A percentile compares a stretch with the other conserved stretches of the same genome.
Evolutionary conservation across 371 early-diverging fungal species (phyloP).

Genomic region (Actinomortierella wolfii): DNA sequence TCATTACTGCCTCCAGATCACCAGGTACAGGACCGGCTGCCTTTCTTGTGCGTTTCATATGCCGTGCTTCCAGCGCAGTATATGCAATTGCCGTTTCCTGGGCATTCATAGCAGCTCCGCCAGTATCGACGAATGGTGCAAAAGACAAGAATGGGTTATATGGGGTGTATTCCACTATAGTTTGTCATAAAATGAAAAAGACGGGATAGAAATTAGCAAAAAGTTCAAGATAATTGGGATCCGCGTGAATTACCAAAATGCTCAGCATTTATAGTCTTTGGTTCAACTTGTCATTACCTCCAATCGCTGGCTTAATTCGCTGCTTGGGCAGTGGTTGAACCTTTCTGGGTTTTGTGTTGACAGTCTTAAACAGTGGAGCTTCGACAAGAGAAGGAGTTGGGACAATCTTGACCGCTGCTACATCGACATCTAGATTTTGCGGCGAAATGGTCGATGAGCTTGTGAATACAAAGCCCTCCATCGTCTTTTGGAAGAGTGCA

Average conservation of each 20-base stretch:
- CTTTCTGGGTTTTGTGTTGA: constrained; percentile 29
- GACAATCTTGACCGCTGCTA: constrained; percentile 21
- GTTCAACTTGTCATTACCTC: no score
- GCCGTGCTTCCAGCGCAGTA: constrained; percentile 11
- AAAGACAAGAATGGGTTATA: constrained; percentile 37
- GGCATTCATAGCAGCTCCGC: constrained; percentile 32
- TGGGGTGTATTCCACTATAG: constrained; percentile 29
- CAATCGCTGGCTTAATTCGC: no score
- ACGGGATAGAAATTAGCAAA: background rate
- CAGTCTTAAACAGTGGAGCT: constrained; percentile 30
- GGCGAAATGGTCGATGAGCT: constrained; percentile 10
- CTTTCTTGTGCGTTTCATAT: background rate
- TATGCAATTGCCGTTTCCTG: constrained; percentile 39
- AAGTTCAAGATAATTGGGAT: no score
- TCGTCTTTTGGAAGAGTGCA: constrained; percentile 32
- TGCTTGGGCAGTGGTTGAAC: background rate
- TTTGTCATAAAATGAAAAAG: no score
- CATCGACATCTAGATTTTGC: constrained; percentile 15
- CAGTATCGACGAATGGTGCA: constrained; percentile 39
- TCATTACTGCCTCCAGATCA: no score
- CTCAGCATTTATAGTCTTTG: no score
- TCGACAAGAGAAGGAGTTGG: constrained; percentile 18
- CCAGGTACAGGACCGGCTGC: no score
- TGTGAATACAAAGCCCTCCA: constrained; percentile 34
- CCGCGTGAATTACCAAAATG: no score